A percentile compares a stretch with the other conserved stretches of the same genome.
phyloP scores from a whole-genome alignment of 306 rosid species.

The Citrullus mucosospermus region DNA sequence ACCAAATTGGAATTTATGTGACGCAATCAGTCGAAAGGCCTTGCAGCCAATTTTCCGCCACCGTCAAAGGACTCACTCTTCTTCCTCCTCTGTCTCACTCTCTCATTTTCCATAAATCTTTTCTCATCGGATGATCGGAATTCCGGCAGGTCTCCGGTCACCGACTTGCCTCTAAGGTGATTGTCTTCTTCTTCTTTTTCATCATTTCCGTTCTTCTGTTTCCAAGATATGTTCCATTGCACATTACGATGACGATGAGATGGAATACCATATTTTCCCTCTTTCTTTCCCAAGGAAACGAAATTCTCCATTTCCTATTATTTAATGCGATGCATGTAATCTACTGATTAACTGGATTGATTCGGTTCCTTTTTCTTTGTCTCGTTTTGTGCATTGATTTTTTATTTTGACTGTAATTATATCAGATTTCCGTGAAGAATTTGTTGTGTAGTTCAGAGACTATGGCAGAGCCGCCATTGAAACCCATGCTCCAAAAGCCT shows the following conservation, averaged over 20 bases:
- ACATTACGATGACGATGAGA: neutral
- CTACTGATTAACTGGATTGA: neutral
- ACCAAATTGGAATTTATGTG: constrained; percentile 1
- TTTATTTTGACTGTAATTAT: neutral
- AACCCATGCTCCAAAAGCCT: constrained; percentile 53
- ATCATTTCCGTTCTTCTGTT: neutral
- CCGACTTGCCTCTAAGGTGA: neutral
- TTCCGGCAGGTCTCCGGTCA: neutral
- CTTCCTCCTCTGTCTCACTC: neutral
- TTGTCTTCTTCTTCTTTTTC: neutral
- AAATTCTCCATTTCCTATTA: neutral
- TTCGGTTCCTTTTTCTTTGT: neutral
- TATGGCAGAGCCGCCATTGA: constrained; percentile 28
- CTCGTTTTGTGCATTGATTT: neutral
- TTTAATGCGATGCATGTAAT: constrained; percentile 1
- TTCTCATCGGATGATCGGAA: neutral
- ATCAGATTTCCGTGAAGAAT: neutral
- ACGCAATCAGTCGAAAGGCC: neutral
- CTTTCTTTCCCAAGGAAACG: neutral
- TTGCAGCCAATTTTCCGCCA: neutral
- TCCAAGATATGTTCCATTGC: neutral
- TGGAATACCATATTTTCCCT: neutral
- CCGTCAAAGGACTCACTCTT: neutral
- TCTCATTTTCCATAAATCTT: neutral
- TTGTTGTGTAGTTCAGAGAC: neutral